A percentile compares a stretch with the other conserved stretches of the same genome.
These are phyloP conservation scores for Solanum arcanum DNA, from an alignment of 257 asterid genomes.

Conservation along the genomic window DNA sequence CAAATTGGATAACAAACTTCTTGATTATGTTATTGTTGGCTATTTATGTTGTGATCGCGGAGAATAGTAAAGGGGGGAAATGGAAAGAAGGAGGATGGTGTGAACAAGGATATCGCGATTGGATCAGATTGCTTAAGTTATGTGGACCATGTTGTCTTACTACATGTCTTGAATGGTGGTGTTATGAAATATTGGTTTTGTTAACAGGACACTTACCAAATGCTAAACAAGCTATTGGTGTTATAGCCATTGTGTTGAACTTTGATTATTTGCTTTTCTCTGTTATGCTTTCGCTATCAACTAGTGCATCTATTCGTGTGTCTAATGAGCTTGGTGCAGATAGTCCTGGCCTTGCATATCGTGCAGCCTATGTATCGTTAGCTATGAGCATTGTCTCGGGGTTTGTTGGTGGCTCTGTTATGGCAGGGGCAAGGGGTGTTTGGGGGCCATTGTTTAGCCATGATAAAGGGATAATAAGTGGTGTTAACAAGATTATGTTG, in stretches of 20 bases:
- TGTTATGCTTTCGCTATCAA: slow-evolving; percentile 57
- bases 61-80: slow-evolving; percentile 22
- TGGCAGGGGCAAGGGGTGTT: slow-evolving; percentile 40
- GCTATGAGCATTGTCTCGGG: slow-evolving; percentile 25
- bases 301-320: slow-evolving; percentile 67
- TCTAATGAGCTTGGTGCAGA: slow-evolving; percentile 83
- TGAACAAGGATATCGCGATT: slow-evolving; percentile 32
- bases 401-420: slow-evolving; percentile 32
- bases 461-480: slow-evolving; percentile 25
- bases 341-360: slow-evolving; percentile 24
- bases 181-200: slow-evolving; percentile 64
- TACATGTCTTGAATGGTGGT: slow-evolving; percentile 94
- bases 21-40: slow-evolving; percentile 24
- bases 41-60: slow-evolving; percentile 30
- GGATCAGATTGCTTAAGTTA: slow-evolving; percentile 44
- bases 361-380: slow-evolving; percentile 33
- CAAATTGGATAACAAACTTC: slow-evolving; percentile 64
- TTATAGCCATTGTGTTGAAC: slow-evolving; percentile 63
- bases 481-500: slow-evolving; percentile 43
- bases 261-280: slow-evolving; percentile 71
- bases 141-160: slow-evolving; percentile 77
- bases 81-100: slow-evolving; percentile 81
- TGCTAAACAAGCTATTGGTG: slow-evolving; percentile 46
- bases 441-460: slow-evolving; percentile 71
- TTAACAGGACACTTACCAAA: slow-evolving; percentile 57